Percentiles rank a stretch among this genome's conserved stretches.
Conservation (phyloP, 495 filamentous ascomycete genomes). For the Halenospora varia region DNA sequence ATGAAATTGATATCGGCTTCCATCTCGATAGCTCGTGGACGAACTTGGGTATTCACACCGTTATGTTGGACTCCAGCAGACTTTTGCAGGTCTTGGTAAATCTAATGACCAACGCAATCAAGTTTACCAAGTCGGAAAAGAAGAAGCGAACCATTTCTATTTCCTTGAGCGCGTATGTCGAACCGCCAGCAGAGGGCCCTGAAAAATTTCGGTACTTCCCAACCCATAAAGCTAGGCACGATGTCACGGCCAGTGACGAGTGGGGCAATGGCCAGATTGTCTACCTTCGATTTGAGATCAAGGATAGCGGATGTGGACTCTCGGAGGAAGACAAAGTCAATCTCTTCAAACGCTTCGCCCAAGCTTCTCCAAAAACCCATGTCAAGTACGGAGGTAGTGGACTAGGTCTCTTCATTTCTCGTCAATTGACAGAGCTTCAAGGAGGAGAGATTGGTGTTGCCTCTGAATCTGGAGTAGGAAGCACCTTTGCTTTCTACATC, state of each 20-base stretch:
- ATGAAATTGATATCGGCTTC: slow-evolving; percentile 65
- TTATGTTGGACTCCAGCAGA: slow-evolving; percentile 69
- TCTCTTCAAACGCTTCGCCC: slow-evolving; percentile 76
- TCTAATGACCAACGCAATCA: slow-evolving; percentile 74
- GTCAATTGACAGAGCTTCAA: slow-evolving; percentile 72
- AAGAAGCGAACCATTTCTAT: slow-evolving; percentile 59
- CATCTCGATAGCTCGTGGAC: slow-evolving; percentile 58
- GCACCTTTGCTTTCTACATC: slow-evolving; percentile 79
- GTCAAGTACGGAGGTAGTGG: slow-evolving; percentile 73
- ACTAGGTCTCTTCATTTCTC: slow-evolving; percentile 76
- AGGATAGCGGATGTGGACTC: slow-evolving; percentile 73
- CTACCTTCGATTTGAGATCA: slow-evolving; percentile 54
- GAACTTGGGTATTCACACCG: slow-evolving; percentile 63
- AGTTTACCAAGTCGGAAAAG: slow-evolving; percentile 58
- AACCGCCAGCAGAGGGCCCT: slow-evolving; percentile 40
- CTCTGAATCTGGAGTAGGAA: slow-evolving; percentile 65
- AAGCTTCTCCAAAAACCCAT: slow-evolving; percentile 69
- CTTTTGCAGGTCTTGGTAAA: slow-evolving; percentile 77
- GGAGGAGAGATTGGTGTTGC: slow-evolving; percentile 78
- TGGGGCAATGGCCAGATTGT: slow-evolving; percentile 52
- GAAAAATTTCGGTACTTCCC: slow-evolving; percentile 48
- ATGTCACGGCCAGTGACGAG: slow-evolving; percentile 50
- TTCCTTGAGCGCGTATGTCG: slow-evolving; percentile 59
- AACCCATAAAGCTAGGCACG: slow-evolving; percentile 38
- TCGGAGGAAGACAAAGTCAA: slow-evolving; percentile 65